Base-by-base conservation (phyloP, 805 yeast genomes). In the Scheffersomyces lignosus region DNA sequence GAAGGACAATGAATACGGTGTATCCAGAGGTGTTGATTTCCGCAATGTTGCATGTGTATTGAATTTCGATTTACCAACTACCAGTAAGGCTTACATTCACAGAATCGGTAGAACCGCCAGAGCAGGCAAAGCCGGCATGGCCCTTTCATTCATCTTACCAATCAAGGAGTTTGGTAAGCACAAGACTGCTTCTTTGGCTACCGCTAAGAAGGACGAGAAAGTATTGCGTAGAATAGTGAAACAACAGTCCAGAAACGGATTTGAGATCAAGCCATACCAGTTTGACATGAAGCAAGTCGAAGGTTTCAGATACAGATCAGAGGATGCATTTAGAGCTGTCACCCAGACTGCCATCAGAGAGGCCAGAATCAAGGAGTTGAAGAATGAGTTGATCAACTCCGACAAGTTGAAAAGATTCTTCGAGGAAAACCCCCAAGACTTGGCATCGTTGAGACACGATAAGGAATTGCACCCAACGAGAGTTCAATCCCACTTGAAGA, bases 81-180 rank as follows among this genome's bases (percentile, higher is more conserved):
- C 95, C 7, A 82, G 97, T 4, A 85, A 83, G 56, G 79, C 95
- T 3, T 93, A 93, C 57, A 82, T 88, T 20, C 99, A 93, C 62
- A 78, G 99, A 58, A 78, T 93, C 25, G 99, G 99, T 34, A 81
- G 99, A 70, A 93, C 99, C 4, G 99, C 99, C 4, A 81, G 99
- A 65, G 98, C 96, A 5, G 96, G 96, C 36, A 89, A 87, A 57
- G 75, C 93, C 1, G 99, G 99, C 40, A 90, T 88, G 78, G 86
- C 98, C 0, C 73, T 93, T 37, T 89, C 97, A 13, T 93, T 91
- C 66, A 93, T 90, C 14, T 88, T 91, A 17, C 86, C 93, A 18
- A 65, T 70, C 23, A 85, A 82, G 44, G 90, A 87, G 53, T 82
- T 84, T 66, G 96, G 96, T 22, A 87, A 86, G 53, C 96, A 93